phyloP scores from a whole-genome alignment of 257 asterid genomes.

The Haberlea rhodopensis region DNA sequence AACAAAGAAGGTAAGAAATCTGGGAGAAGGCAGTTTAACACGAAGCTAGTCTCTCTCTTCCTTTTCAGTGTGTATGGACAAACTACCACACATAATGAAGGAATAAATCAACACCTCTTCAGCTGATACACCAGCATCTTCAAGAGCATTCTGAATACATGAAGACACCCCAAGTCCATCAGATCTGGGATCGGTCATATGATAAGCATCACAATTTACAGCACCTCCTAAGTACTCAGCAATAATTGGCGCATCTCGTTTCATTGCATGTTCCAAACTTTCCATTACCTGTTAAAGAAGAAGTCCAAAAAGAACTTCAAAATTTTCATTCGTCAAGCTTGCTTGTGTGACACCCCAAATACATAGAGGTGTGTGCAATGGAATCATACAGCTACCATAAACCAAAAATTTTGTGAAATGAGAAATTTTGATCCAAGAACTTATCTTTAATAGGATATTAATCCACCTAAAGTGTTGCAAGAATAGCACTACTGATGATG shows the following conservation, averaged over 20 bases:
- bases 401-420: constrained; percentile 3
- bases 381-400: neutral
- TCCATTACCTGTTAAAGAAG: constrained; percentile 74
- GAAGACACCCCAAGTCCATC: constrained; percentile 98
- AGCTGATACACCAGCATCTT: constrained; percentile 86
- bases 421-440: too few species aligned
- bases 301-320: constrained; percentile 14
- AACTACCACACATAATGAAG: neutral
- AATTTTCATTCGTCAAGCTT: neutral
- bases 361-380: too few species aligned
- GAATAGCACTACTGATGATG: too few species aligned
- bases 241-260: constrained; percentile 83
- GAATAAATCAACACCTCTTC: constrained; percentile 67
- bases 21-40: neutral
- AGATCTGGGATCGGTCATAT: constrained; percentile 97
- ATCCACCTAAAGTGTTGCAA: too few species aligned
- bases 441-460: too few species aligned
- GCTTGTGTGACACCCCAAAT: too few species aligned
- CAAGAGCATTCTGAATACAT: constrained; percentile 71
- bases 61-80: neutral
- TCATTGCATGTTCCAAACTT: constrained; percentile 96
- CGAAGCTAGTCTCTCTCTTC: neutral
- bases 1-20: neutral
- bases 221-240: constrained; percentile 98
- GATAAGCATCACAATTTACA: constrained; percentile 90